phyloP scores from a whole-genome alignment of 345 rosid species.

The Cardamine occulta region DNA sequence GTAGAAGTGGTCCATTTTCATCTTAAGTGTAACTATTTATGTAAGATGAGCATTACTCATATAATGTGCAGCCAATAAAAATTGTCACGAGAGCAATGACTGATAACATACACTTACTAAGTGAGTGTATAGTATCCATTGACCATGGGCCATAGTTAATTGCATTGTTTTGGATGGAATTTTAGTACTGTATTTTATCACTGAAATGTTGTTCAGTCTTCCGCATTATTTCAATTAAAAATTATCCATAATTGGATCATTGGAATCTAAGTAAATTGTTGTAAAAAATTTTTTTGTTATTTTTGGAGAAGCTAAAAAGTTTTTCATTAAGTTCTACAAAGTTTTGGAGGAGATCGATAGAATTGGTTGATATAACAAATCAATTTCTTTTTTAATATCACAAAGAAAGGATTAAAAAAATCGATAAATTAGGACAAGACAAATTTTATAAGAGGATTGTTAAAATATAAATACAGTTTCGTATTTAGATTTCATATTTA shows the following conservation, averaged over 20 bases:
- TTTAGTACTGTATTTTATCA: conserved; percentile 4
- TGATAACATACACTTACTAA: neutral
- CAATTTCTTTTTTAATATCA: neutral
- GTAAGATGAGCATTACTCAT: neutral
- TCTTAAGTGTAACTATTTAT: conserved; percentile 20
- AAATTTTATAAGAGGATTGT: neutral
- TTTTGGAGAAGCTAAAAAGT: neutral
- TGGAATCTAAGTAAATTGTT: conserved; percentile 1
- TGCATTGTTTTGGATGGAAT: conserved; percentile 12
- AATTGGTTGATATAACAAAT: neutral
- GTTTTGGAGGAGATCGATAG: neutral
- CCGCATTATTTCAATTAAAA: neutral
- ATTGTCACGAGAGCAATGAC: conserved; percentile 9
- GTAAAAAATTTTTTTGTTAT: neutral
- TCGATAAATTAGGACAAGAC: neutral
- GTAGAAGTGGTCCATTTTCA: conserved; percentile 30
- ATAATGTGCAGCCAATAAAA: conserved; percentile 10
- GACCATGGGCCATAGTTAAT: conserved; percentile 15
- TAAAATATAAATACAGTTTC: neutral
- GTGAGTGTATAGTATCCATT: neutral
- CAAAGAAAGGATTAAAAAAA: neutral
- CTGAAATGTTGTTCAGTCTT: conserved; percentile 4
- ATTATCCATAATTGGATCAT: neutral
- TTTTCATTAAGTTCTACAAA: neutral
- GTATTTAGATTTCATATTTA: neutral